Base-by-base conservation (phyloP, 2,329 filamentous ascomycete species). In the Xylariales sp. region DNA sequence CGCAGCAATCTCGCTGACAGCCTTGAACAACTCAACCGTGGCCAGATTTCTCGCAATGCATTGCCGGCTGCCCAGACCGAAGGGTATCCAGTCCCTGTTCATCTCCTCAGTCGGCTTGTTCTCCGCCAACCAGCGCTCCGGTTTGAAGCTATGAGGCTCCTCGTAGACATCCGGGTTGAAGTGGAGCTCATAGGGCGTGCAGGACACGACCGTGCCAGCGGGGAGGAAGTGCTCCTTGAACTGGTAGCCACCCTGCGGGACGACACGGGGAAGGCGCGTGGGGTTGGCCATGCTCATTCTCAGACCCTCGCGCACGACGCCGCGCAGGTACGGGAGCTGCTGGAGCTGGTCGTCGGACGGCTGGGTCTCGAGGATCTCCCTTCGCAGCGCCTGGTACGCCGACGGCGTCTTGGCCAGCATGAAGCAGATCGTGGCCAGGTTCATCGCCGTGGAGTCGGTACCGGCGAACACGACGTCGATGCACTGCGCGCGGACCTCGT, bases 381-480 rank as follows among this genome's bases (percentile, higher is more conserved):
- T 16, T 5, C 16, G 29, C n/a, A 31, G n/a, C 16, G 16, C 19
- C 6, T 16, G 13, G 16, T 31, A 31, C 8, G 19, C 29, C 3
- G 16, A 14, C 16, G 29, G 29, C 15, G 16, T 5, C 16, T 31
- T 31, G n/a, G 29, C 29, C 3, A 31, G 29, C 29, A 31, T 14
- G 16, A 31, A 31, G n/a, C 29, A 57, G 3, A 74, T 63, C 2
- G 65, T 71, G 5, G 66, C 63, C 15, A 74, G 52, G 41, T 70
- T 75, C 60, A 71, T 73, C 13, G 66, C 67, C 4, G 68, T 74
- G 1, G 67, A 67, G 49, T 77, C 73, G 0, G 72, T 73, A 2
- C 72, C 73, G 1, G 73, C 73, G 51, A 76, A 77, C 18, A 71
- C 64, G 4, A 77, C 51, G 46, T 76, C 74, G 46, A 76, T 74